These are phyloP conservation scores for Coelastrella sp. DNA, from an alignment of 139 green algal genomes.

Conservation along the genomic window DNA sequence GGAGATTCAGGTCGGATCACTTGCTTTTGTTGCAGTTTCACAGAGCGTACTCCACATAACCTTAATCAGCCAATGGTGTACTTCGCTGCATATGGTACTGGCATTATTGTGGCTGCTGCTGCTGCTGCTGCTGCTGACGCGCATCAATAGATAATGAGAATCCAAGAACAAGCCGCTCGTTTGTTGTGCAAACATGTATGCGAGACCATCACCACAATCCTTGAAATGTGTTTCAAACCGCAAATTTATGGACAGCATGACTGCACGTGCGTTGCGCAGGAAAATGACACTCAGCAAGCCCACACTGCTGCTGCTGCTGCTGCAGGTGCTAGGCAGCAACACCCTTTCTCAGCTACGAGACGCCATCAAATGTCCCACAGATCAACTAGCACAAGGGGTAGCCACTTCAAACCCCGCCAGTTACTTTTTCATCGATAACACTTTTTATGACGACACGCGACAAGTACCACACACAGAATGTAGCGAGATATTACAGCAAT, in stretches of 20 bases:
- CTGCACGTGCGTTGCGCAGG: not conserved
- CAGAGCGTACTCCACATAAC: not conserved
- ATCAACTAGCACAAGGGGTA: not conserved
- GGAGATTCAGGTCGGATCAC: not conserved
- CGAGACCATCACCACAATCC: too few species aligned
- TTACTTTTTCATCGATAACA: slow-evolving; percentile 16
- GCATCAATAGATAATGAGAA: too few species aligned
- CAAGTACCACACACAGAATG: not conserved
- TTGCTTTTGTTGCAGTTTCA: not conserved
- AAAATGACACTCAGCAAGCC: too few species aligned
- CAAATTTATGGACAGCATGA: not conserved
- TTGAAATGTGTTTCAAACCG: too few species aligned
- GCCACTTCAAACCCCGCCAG: not conserved
- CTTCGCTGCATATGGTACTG: not conserved
- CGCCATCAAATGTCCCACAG: not conserved
- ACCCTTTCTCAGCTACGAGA: not conserved
- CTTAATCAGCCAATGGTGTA: not conserved
- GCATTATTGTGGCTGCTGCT: too few species aligned
- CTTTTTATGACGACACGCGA: slow-evolving; percentile 28
- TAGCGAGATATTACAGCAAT: not conserved
- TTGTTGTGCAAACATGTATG: too few species aligned
- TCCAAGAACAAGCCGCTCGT: too few species aligned
- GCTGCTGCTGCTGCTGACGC: too few species aligned
- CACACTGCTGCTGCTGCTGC: not conserved
- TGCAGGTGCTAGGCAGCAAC: slow-evolving; percentile 8